Percentiles rank a stretch among this genome's conserved stretches.
phyloP scores from a whole-genome alignment of 2,329 filamentous ascomycete genomes.

The Stagonosporopsis chrysanthemi region DNA sequence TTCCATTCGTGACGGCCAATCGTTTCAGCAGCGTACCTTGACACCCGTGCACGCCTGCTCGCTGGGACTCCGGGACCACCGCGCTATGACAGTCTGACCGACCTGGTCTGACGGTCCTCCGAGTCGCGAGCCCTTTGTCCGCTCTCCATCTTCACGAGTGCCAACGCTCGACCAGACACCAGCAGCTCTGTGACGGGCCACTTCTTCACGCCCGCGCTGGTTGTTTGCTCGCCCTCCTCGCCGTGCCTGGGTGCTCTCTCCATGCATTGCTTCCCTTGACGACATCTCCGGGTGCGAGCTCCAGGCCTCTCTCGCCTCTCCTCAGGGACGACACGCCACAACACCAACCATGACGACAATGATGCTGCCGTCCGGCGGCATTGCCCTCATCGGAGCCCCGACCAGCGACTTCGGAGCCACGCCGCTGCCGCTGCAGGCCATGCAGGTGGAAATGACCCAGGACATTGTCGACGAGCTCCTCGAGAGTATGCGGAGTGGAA shows the following conservation, averaged over 20 bases:
- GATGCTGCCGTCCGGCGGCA: conserved; percentile 37
- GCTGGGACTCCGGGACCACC: conserved; percentile 46
- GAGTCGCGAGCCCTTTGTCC: conserved; percentile 44
- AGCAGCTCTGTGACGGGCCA: conserved; percentile 36
- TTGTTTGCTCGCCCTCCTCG: conserved; percentile 38
- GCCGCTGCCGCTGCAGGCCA: conserved; percentile 46
- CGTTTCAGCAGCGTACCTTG: conserved; percentile 50
- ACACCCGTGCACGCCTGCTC: conserved; percentile 47
- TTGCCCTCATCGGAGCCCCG: conserved; percentile 51
- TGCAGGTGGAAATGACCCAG: conserved; percentile 53
- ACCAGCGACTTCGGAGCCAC: conserved; percentile 46
- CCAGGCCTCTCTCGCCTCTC: conserved; percentile 31
- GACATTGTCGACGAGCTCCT: conserved; percentile 53
- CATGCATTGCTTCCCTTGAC: conserved; percentile 51
- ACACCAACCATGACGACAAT: conserved; percentile 40
- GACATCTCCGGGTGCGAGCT: conserved; percentile 44
- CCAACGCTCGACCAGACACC: conserved; percentile 35
- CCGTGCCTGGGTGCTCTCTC: conserved; percentile 50
- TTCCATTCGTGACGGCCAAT: conserved; percentile 50
- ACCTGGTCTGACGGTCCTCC: conserved; percentile 46
- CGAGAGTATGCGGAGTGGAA: conserved; percentile 46
- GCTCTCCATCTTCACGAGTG: conserved; percentile 39
- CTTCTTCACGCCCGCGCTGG: conserved; percentile 30
- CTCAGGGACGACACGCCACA: conserved; percentile 15
- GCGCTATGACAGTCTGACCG: conserved; percentile 52